Evolutionary conservation across 192 early-diverging fungal species (phyloP).

Genomic region (Coemansia javaensis): DNA sequence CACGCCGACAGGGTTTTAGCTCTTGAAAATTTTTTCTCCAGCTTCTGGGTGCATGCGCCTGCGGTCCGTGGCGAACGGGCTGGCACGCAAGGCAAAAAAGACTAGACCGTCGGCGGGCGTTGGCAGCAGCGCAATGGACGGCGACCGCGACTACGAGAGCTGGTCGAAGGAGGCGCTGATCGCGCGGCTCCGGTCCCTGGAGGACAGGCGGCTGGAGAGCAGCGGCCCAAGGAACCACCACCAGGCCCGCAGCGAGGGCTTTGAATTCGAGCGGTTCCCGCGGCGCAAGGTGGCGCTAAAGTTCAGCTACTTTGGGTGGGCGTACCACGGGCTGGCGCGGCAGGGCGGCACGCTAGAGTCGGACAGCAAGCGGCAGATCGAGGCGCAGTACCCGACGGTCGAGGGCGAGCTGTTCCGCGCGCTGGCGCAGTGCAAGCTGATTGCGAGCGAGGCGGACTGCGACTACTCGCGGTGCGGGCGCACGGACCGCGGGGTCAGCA

Average conservation of each 20-base stretch:
- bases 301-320: slow-evolving; percentile 88
- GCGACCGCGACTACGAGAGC: slow-evolving; percentile 28
- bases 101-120: too few relatives aligned
- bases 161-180: slow-evolving; percentile 59
- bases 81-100: too few relatives aligned
- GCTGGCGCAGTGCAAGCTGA: slow-evolving; percentile 68
- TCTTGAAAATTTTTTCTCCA: too few relatives aligned
- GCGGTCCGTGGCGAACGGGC: too few relatives aligned
- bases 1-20: slow-evolving; percentile 64
- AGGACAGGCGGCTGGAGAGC: too few relatives aligned
- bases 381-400: slow-evolving; percentile 60
- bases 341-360: slow-evolving; percentile 55
- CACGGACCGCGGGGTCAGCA: slow-evolving; percentile 85
- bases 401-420: slow-evolving; percentile 86
- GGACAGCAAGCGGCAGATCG: slow-evolving; percentile 32
- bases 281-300: slow-evolving; percentile 78
- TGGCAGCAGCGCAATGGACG: too few relatives aligned
- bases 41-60: not conserved
- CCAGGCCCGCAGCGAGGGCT: too few relatives aligned
- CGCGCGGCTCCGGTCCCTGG: slow-evolving; percentile 44
- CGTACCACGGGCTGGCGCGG: slow-evolving; percentile 79
- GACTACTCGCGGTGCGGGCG: slow-evolving; percentile 80
- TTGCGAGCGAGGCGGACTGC: slow-evolving; percentile 62
- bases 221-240: too few relatives aligned
- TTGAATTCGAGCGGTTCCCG: slow-evolving; percentile 75